Conservation (phyloP, 2,329 filamentous ascomycete genomes). For the Colletotrichum musicola region DNA sequence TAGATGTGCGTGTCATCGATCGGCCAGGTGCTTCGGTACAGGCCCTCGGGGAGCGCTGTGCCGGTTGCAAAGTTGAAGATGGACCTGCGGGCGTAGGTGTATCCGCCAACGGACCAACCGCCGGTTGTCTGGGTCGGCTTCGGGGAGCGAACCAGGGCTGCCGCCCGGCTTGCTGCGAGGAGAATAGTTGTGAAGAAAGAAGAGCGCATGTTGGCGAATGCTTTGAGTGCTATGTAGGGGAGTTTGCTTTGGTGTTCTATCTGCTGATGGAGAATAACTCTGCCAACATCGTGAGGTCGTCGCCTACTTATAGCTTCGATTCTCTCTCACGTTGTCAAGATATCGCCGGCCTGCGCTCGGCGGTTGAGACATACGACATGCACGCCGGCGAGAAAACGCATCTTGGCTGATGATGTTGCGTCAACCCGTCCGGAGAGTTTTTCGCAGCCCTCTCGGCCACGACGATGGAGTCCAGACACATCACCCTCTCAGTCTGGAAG, state of each 20-base stretch:
- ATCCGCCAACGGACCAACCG: constrained; percentile 43
- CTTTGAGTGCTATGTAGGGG: neutral
- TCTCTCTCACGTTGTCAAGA: too few species aligned
- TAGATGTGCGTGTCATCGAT: constrained; percentile 36
- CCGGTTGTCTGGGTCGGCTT: constrained; percentile 9
- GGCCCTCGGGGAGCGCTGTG: constrained; percentile 41
- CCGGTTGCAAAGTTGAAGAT: constrained; percentile 42
- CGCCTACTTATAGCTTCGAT: too few species aligned
- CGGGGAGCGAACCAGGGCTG: constrained; percentile 21
- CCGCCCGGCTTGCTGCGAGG: neutral
- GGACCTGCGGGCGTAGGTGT: constrained; percentile 42
- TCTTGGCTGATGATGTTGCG: too few species aligned
- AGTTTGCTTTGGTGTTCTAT: neutral
- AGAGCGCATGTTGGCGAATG: constrained; percentile 8
- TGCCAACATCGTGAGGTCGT: neutral
- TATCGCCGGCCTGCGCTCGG: too few species aligned
- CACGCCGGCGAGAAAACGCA: too few species aligned
- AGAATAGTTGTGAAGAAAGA: constrained; percentile 8
- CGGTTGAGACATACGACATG: too few species aligned
- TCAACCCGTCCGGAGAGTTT: too few species aligned
- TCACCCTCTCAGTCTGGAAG: neutral
- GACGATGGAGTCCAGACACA: too few species aligned
- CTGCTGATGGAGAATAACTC: neutral
- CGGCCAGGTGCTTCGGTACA: constrained; percentile 43
- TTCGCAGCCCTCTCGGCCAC: too few species aligned